Evolutionary conservation across 202 grass and related monocot species (phyloP), one percentile per base, ranked within the genome.

Genomic region (Schoenoplectus triqueter): DNA sequence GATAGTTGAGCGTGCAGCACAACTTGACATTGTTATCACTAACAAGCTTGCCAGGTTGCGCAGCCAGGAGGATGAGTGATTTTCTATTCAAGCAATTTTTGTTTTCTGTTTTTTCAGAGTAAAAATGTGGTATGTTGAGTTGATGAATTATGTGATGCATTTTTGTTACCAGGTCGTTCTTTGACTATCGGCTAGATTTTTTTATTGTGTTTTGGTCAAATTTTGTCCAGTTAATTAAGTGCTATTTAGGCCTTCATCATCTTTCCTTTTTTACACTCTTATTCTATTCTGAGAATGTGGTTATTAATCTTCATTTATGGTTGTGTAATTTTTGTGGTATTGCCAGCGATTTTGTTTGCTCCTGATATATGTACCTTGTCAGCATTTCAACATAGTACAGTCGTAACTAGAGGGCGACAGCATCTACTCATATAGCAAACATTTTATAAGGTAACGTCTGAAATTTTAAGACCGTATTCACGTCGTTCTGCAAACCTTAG

Each of bases 51-150:
- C 90, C 39, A 94, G 94, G 90, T 82, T 97, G 42, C 92, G 86
- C 82, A 97, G 92, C 87, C 94, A 97, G 66, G 94, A 97, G 83
- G 92, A 97, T 1, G 90, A 97, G 90, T 97, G 31, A 94, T 84
- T 18, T 59, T 78, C 18, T 10, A 60, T 78, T 59, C 2, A 1
- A 41, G 74, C 52, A 78, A 59, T 5, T 57, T 77, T 77, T 50
- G 8, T 18, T 22, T 31, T 73, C 4, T 69, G 7, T 55, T 54
- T 31, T 39, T 76, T 48, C 6, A 56, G 73, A 40, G 21, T 2
- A 78, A 59, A 22, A 59, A 78, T 31, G 14, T 51, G 17, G n/a
- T 56, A 59, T 57, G 59, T 57, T 1, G 5, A 78, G 42, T 76
- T 78, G 31, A 78, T 22, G 3, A 6, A 22, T 56, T 17, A 39